These are phyloP conservation scores for Helenozyma baotianmanensis DNA, from an alignment of 805 yeast genomes.

Conservation along the genomic window DNA sequence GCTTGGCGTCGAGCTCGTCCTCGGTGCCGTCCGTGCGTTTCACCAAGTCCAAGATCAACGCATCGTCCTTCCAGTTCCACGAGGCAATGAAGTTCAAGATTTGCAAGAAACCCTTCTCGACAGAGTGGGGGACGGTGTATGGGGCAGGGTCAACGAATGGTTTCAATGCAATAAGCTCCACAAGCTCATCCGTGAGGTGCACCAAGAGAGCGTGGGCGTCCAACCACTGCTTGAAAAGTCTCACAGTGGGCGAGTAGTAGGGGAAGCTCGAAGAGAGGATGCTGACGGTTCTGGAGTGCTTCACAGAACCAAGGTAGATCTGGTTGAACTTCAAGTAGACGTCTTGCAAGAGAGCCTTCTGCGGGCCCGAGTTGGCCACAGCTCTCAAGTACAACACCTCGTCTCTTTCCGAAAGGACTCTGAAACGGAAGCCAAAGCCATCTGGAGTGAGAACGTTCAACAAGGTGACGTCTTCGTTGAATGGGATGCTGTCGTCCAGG, in stretches of 20 bases:
- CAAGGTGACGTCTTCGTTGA: conserved; percentile 52
- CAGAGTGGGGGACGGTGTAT: conserved; percentile 73
- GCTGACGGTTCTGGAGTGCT: conserved; percentile 77
- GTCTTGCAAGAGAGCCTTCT: conserved; percentile 54
- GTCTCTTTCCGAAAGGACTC: conserved; percentile 81
- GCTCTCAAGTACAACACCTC: conserved; percentile 70
- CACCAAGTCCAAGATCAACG: conserved; percentile 74
- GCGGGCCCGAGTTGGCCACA: conserved; percentile 59
- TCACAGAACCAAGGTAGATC: conserved; percentile 59
- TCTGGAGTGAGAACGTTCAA: conserved; percentile 76
- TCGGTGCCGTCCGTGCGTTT: conserved; percentile 31
- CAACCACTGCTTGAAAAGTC: conserved; percentile 87
- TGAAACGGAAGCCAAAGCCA: conserved; percentile 79
- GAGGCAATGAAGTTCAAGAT: conserved; percentile 61
- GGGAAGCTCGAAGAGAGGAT: conserved; percentile 68
- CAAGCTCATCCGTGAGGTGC: conserved; percentile 72
- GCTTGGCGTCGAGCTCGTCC: conserved; percentile 32
- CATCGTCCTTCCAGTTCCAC: conserved; percentile 95
- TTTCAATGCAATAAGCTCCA: conserved; percentile 77
- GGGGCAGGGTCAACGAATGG: conserved; percentile 88
- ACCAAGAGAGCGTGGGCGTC: conserved; percentile 71
- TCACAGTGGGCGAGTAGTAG: conserved; percentile 70
- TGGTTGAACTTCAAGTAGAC: conserved; percentile 62
- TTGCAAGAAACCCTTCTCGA: conserved; percentile 76
- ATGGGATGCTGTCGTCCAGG: conserved; percentile 63